These are phyloP conservation scores for Lactuca sativa DNA, from an alignment of 129 eudicot genomes.

Conservation along the genomic window DNA sequence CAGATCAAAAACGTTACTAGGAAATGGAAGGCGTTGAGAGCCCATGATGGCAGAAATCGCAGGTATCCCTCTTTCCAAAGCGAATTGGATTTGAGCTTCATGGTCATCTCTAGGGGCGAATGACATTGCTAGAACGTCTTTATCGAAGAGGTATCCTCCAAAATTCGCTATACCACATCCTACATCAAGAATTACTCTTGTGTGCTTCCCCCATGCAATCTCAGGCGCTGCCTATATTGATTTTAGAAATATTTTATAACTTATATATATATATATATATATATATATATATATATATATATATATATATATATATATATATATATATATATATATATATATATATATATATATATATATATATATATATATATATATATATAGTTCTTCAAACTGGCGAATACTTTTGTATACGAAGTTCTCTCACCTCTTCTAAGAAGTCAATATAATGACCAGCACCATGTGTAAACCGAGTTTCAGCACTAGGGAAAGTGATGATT, in stretches of 20 bases:
- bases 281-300: no score
- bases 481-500: conserved; percentile 50
- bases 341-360: background rate
- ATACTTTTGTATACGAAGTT: background rate
- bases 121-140: conserved; percentile 71
- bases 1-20: conserved; percentile 63
- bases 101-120: conserved; percentile 76
- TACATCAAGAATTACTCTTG: conserved; percentile 61
- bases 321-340: background rate
- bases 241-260: conserved; percentile 9
- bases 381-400: no score
- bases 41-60: conserved; percentile 79
- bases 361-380: background rate
- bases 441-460: conserved; percentile 49
- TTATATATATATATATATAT: background rate
- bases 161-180: conserved; percentile 85
- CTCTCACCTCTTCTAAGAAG: conserved; percentile 36
- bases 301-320: no score
- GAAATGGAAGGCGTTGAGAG: conserved; percentile 67
- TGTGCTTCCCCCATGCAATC: conserved; percentile 81
- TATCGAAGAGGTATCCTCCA: conserved; percentile 77
- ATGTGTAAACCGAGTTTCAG: conserved; percentile 42
- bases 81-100: conserved; percentile 68
- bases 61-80: conserved; percentile 85
- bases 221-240: conserved; percentile 53